A percentile compares a stretch with the other conserved stretches of the same genome.
Evolutionary conservation across 1,284 basidiomycete species (phyloP).

Genomic region (Nidula niveotomentosa): DNA sequence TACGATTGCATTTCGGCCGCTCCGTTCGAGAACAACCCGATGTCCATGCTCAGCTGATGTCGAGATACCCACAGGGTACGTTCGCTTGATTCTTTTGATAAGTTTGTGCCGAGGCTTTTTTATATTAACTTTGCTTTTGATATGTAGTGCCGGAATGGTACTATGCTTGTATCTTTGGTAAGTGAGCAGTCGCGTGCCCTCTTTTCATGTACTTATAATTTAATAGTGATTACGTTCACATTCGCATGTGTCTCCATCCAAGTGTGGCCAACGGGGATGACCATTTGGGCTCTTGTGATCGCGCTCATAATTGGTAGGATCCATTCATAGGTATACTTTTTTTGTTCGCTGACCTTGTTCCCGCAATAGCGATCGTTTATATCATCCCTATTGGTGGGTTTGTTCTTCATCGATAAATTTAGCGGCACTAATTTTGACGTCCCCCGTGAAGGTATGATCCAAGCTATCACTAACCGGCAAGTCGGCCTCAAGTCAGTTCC

Average conservation of each 20-base stretch:
- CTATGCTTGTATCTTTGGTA: constrained; percentile 41
- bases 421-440: constrained; percentile 28
- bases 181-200: constrained; percentile 5
- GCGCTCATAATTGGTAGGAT: constrained; percentile 43
- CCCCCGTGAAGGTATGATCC: constrained; percentile 50
- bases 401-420: constrained; percentile 12
- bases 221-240: constrained; percentile 46
- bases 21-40: constrained; percentile 74
- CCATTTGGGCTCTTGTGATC: constrained; percentile 59
- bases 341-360: too few relatives aligned
- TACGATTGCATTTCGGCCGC: constrained; percentile 59
- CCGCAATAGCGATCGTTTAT: constrained; percentile 35
- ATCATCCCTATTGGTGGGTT: constrained; percentile 50
- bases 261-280: constrained; percentile 66
- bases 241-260: constrained; percentile 71
- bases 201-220: neutral
- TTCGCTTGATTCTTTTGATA: neutral
- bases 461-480: constrained; percentile 62
- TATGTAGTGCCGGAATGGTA: constrained; percentile 78
- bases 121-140: neutral
- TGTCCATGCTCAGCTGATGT: constrained; percentile 83
- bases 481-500: constrained; percentile 48
- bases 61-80: constrained; percentile 61
- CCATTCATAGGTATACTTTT: neutral
- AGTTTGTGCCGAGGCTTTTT: neutral